These are phyloP conservation scores for Rosellinia necatrix DNA, from an alignment of 2,329 filamentous ascomycete species.

Conservation along the genomic window DNA sequence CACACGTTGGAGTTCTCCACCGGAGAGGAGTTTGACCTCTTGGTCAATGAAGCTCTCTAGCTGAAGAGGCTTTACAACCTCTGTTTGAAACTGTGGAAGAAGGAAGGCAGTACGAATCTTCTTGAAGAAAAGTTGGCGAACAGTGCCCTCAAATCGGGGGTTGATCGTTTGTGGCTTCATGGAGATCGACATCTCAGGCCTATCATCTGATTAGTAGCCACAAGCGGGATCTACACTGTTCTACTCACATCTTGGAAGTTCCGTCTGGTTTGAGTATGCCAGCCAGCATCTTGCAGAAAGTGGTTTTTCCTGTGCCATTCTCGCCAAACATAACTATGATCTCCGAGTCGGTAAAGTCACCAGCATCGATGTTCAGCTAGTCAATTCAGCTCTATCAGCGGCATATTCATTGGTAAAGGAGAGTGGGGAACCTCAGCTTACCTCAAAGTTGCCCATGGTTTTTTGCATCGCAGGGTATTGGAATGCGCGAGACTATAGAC, in stretches of 20 bases:
- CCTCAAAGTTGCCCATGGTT: too few relatives aligned
- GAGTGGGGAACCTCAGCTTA: too few relatives aligned
- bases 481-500: too few relatives aligned
- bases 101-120: slow-evolving; percentile 91
- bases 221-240: too few relatives aligned
- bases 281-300: slow-evolving; percentile 95
- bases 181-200: slow-evolving; percentile 95
- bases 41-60: slow-evolving; percentile 99
- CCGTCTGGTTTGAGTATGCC: slow-evolving; percentile 91
- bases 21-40: too few relatives aligned
- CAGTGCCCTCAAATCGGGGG: slow-evolving; percentile 92
- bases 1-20: too few relatives aligned
- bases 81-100: slow-evolving; percentile 97
- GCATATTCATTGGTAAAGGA: too few relatives aligned
- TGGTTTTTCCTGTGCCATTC: slow-evolving; percentile 96
- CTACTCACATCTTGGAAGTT: slow-evolving; percentile 70
- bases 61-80: slow-evolving; percentile 99
- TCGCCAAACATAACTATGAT: slow-evolving; percentile 71
- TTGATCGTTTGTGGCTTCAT: slow-evolving; percentile 99
- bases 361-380: slow-evolving; percentile 77
- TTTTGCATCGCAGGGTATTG: too few relatives aligned
- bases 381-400: too few relatives aligned
- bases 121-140: slow-evolving; percentile 98
- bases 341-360: slow-evolving; percentile 95
- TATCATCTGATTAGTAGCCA: too few relatives aligned